Conservation (phyloP, 78 protist genomes). For the Isochrysis galbana region DNA sequence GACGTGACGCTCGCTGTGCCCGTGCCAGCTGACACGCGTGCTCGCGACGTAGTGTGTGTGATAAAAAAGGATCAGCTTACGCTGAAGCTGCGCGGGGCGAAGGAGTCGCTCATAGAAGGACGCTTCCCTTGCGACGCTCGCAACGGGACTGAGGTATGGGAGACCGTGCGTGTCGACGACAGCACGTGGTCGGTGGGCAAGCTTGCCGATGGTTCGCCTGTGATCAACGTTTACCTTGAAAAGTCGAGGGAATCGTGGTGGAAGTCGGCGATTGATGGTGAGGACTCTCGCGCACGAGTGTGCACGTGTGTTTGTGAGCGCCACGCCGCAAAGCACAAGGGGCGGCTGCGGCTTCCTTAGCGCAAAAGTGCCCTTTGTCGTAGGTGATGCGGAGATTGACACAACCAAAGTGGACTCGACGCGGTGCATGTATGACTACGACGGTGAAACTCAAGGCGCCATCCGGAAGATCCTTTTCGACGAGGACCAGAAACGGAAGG, state of each 20-base stretch:
- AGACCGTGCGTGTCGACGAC: background rate
- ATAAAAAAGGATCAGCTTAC: background rate
- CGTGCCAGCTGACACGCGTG: background rate
- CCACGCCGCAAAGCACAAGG: too few species aligned
- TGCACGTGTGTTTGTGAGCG: too few species aligned
- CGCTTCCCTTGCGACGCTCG: conserved; percentile 24
- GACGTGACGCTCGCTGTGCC: background rate
- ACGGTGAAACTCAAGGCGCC: conserved; percentile 28
- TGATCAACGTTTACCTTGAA: background rate
- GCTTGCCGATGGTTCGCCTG: background rate
- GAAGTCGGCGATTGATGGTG: background rate
- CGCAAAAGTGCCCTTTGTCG: background rate
- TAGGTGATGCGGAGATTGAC: conserved; percentile 8
- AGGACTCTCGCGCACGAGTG: background rate
- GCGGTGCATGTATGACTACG: background rate
- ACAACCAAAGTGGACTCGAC: conserved; percentile 24
- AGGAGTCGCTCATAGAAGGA: background rate
- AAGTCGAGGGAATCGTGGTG: conserved; percentile 6
- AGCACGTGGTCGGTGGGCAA: background rate
- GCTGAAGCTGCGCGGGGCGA: background rate
- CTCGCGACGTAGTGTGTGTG: background rate
- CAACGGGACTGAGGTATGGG: background rate
- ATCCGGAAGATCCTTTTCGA: conserved; percentile 33
- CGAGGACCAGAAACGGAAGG: conserved; percentile 9
- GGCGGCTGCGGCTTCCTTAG: too few species aligned